Evolutionary conservation across 805 yeast genomes (phyloP), one percentile per base, ranked within the genome.

Genomic region (Kodamaea sagamina): DNA sequence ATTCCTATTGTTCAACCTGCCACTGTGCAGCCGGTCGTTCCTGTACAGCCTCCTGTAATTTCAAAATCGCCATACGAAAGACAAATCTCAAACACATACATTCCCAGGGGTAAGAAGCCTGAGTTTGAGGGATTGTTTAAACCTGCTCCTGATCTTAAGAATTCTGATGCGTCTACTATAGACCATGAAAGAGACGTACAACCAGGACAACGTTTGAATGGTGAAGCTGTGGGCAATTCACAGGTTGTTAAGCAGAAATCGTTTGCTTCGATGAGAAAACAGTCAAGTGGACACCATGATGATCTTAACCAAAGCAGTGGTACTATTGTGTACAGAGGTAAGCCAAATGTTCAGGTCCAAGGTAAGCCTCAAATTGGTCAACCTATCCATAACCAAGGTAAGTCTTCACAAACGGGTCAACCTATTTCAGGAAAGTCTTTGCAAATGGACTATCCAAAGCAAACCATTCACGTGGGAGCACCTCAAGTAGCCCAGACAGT

Each of bases 81-180:
- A 18, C 47, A 46, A 32, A 52, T 52, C 2, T 39, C 57, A 4
- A 39, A 54, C 36, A 49, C 60, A 2, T 47, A 46, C 13, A 56
- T 59, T 21, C 66, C 66, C 0, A 43, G 51, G 10, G 68, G 68
- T 2, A 44, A 50, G 12, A 53, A 54, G 43, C 50, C 50, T 18
- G 51, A 51, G 15, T 63, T 47, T 44, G 44, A 48, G 19, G 44
- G 53, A 16, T 32, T 59, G 13, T 61, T 54, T 40, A 53, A 44
- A 17, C 66, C 67, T 1, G 48, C 34, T 6, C 68, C 68, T 2
- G 54, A 47, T 16, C 50, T 62, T 12, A 35, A 42, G 32, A 35
- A 19, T 11, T 15, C 31, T 3, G 41, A 37, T 11, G 19, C 34
- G 17, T 29, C 34, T 5, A 29, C 34, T 11, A 29, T 29, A 3